Evolutionary conservation across 140 eudicot genomes (phyloP).

Genomic region (Eryngium alpinum): DNA sequence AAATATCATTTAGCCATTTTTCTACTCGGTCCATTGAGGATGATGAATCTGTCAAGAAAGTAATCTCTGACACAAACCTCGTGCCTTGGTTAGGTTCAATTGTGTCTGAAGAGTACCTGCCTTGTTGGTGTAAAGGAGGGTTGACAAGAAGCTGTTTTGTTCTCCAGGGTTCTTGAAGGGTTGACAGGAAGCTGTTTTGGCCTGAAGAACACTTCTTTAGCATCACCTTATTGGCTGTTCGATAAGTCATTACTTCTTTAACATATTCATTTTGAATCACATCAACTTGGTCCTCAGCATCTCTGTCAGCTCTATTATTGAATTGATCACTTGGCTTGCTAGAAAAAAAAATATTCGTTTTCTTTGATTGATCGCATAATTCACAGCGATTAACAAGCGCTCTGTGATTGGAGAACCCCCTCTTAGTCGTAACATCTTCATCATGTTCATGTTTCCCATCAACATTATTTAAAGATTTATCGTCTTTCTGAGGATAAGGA

Average conservation of each 20-base stretch:
- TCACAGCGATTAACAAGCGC: constrained; percentile 20
- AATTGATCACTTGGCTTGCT: constrained; percentile 19
- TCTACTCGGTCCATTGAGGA: constrained; percentile 51
- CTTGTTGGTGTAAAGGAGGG: constrained; percentile 45
- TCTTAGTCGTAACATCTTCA: constrained; percentile 26
- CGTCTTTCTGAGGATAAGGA: constrained; percentile 35
- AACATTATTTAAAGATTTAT: constrained; percentile 14
- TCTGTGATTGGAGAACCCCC: constrained; percentile 32
- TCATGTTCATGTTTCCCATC: constrained; percentile 61
- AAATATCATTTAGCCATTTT: constrained; percentile 72
- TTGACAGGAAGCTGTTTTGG: constrained; percentile 35
- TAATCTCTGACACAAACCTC: constrained; percentile 55
- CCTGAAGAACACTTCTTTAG: constrained; percentile 75
- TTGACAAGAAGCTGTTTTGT: constrained; percentile 21
- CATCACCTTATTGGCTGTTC: constrained; percentile 77
- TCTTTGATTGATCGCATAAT: constrained; percentile 23
- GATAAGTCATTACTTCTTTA: constrained; percentile 44
- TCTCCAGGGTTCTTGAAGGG: constrained; percentile 35
- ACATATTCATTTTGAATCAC: constrained; percentile 39
- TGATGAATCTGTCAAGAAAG: constrained; percentile 51
- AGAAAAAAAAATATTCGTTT: constrained; percentile 14
- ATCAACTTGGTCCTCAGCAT: constrained; percentile 18
- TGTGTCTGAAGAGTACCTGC: constrained; percentile 82
- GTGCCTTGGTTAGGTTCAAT: constrained; percentile 42
- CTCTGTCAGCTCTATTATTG: constrained; percentile 7